Evolutionary conservation across 805 yeast species (phyloP), one percentile per base, ranked within the genome.

Genomic region (Suhomyces pyralidae): DNA sequence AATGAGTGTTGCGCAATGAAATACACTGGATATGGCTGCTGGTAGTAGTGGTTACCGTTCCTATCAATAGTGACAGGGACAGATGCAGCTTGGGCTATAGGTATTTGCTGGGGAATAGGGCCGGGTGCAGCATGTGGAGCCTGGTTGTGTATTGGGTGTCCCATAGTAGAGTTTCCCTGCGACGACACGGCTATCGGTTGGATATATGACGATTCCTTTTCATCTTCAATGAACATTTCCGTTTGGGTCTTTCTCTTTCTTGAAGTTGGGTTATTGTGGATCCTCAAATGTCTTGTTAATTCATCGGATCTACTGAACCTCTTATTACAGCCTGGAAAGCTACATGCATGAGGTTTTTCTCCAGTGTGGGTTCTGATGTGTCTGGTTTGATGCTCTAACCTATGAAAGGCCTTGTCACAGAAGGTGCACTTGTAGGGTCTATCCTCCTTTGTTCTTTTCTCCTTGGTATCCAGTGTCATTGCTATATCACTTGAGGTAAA

Each of bases 321-420:
- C 69, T 86, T 86, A 52, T 77, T 72, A 65, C 93, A 86, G 0
- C 88, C 88, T 0, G 87, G 86, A 58, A 78, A 86, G 25, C 83
- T 79, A 68, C 92, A 86, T n/a, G 79, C 80, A 66, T 86, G 91
- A 3, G 93, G 93, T 64, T 84, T 86, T 62, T 87, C 92, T 24
- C 93, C 93, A 0, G 93, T 86, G 62, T 86, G 93, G 10, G 91
- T 86, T 61, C 92, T 73, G 53, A 86, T 84, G 61, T 86, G 93
- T 61, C 93, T 77, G 7, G 91, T 85, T 63, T 85, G 90, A 67
- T 86, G 93, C 61, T 86, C 93, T 43, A 86, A 66, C 52, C 93
- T 74, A 63, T 85, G 90, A 64, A 86, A 86, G 0, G 89, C 90
- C 66, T 86, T 83, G 40, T 81, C 81, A 64, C 93, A 86, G 63